A percentile compares a stretch with the other conserved stretches of the same genome.
Evolutionary conservation across 768 basidiomycete genomes (phyloP).

Genomic region (Pilatotrama ljubarskyi): DNA sequence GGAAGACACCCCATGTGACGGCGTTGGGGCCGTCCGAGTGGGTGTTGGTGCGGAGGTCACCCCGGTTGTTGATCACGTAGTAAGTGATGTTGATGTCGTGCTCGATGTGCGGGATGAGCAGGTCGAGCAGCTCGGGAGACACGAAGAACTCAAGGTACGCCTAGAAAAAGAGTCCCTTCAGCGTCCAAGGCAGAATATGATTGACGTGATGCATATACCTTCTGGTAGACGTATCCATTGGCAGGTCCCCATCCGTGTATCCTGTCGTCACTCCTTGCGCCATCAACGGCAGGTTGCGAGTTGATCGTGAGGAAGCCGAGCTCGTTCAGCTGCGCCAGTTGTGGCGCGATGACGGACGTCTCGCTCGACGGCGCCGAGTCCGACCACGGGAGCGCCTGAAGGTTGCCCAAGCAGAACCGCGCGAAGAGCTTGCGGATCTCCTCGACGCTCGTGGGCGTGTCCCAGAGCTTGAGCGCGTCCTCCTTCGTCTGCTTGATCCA

Average conservation of each 20-base stretch:
- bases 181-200: slow-evolving; percentile 3
- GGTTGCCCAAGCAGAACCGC: slow-evolving; percentile 74
- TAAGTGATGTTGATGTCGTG: slow-evolving; percentile 89
- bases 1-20: slow-evolving; percentile 99
- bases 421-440: slow-evolving; percentile 79
- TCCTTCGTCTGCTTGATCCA: slow-evolving; percentile 92
- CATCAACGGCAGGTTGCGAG: slow-evolving; percentile 94
- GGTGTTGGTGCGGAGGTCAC: slow-evolving; percentile 93
- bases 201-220: slow-evolving; percentile 45
- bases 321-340: slow-evolving; percentile 84
- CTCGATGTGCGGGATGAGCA: slow-evolving; percentile 80
- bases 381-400: slow-evolving; percentile 91
- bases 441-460: slow-evolving; percentile 61
- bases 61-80: slow-evolving; percentile 95
- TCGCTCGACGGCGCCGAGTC: slow-evolving; percentile 86
- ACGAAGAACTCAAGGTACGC: slow-evolving; percentile 98
- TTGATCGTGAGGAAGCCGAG: slow-evolving; percentile 96
- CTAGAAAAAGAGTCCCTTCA: slow-evolving; percentile 38
- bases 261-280: slow-evolving; percentile 80
- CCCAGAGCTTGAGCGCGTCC: slow-evolving; percentile 88
- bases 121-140: slow-evolving; percentile 65
- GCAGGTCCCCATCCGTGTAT: slow-evolving; percentile 92
- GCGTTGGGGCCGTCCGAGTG: slow-evolving; percentile 96
- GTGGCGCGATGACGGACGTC: slow-evolving; percentile 74
- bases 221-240: slow-evolving; percentile 95